Base-by-base conservation (phyloP, 495 filamentous ascomycete species). In the Podospora pseudoanserina region DNA sequence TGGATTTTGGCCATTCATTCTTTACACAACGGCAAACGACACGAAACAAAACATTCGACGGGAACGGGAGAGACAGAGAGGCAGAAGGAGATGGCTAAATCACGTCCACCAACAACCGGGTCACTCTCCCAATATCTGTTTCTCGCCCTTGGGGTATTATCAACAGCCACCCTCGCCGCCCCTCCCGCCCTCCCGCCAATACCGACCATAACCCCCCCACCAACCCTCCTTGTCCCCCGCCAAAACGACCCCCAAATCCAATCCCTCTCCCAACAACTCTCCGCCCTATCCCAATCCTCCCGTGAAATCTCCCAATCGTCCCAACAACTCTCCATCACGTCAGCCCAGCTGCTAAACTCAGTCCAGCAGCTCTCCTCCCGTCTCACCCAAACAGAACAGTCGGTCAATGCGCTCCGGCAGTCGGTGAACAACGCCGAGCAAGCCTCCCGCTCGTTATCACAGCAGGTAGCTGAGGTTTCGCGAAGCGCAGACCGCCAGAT, bases 201-300 rank as follows among this genome's bases (percentile, higher is more conserved):
- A 61, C 60, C 61, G 62, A 54, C 57, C 53, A 72, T 73, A 60
- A 74, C 70, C 18, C 70, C 75, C 5, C 27, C 72, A 0, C 73
- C 68, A 9, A 59, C 66, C 5, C 64, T 75, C 16, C 28, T 70
- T 3, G 6, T 11, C 7, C 9, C 5, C 30, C 78, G 79, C 28
- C 79, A 80, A 63, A 78, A 82, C 58, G 68, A 80, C 59, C 26
- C 59, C 27, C 59, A 82, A 61, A 74, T 82, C 55, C 74, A 78
- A 27, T 77, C 78, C 32, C 78, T 82, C 23, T 80, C 78, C 60
- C 20, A 70, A 65, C 76, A 80, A 39, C 73, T 82, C 3, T 73
- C 66, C 39, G 71, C 65, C 9, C 66, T 82, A 13, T 69, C 66
- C 61, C 20, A 68, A 16, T 59, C 63, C 20, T 81, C 75, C 1